These are phyloP conservation scores for Fusarium chuoi DNA, from an alignment of 2,329 filamentous ascomycete genomes.

Conservation along the genomic window DNA sequence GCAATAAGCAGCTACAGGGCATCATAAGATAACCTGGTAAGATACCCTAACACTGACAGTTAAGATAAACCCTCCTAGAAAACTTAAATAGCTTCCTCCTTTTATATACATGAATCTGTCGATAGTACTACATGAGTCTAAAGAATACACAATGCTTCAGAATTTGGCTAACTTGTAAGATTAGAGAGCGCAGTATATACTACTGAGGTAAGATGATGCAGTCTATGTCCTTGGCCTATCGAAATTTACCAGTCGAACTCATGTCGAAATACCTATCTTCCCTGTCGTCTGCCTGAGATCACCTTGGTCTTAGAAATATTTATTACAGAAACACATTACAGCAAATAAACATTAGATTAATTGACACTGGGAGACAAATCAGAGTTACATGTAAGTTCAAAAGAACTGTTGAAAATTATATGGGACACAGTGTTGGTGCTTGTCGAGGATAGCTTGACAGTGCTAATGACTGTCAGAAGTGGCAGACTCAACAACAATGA, in stretches of 20 bases:
- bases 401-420: neutral
- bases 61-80: accelerated
- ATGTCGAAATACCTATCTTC: too few relatives aligned
- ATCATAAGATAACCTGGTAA: neutral
- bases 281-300: neutral
- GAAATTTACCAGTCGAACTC: neutral
- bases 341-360: neutral
- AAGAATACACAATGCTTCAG: neutral
- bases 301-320: neutral
- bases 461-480: neutral
- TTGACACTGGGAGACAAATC: neutral
- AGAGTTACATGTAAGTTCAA: neutral
- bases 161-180: neutral
- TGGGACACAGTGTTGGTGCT: neutral
- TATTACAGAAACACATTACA: neutral
- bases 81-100: neutral
- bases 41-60: accelerated
- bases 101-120: neutral
- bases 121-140: neutral
- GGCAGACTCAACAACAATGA: neutral
- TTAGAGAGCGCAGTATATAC: neutral
- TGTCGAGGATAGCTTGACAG: neutral
- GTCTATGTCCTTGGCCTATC: neutral
- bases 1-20: accelerated
- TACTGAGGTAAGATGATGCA: neutral